These are phyloP conservation scores for Plectranthus barbatus DNA, from an alignment of 257 asterid species.

Conservation along the genomic window DNA sequence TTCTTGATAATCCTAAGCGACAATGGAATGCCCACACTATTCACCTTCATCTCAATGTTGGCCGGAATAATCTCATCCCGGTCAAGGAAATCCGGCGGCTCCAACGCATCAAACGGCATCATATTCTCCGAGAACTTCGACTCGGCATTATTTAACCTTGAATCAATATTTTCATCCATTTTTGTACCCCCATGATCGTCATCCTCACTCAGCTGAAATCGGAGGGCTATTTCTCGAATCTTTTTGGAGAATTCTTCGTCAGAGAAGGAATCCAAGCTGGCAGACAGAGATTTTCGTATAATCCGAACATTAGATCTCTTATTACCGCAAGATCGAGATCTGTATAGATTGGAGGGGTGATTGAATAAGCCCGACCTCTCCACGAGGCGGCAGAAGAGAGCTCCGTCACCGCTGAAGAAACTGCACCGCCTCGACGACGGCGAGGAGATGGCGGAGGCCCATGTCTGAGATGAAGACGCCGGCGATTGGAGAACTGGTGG, in stretches of 20 bases:
- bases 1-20: constrained; percentile 72
- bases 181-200: constrained; percentile 17
- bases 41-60: constrained; percentile 60
- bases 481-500: too few species aligned
- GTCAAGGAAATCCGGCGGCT: constrained; percentile 45
- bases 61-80: constrained; percentile 51
- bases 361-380: constrained; percentile 30
- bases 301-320: constrained; percentile 19
- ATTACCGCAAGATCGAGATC: constrained; percentile 41
- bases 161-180: background rate
- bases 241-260: constrained; percentile 73
- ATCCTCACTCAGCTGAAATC: constrained; percentile 23
- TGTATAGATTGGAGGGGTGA: constrained; percentile 24
- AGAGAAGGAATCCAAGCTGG: constrained; percentile 59
- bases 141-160: constrained; percentile 11
- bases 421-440: constrained; percentile 47
- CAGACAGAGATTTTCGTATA: constrained; percentile 39
- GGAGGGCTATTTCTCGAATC: constrained; percentile 40
- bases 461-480: constrained; percentile 58
- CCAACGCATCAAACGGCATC: constrained; percentile 33
- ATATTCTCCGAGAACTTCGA: constrained; percentile 17
- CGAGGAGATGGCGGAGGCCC: constrained; percentile 54
- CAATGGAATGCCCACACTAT: constrained; percentile 65
- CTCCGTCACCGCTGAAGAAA: constrained; percentile 31
- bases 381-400: constrained; percentile 34